Evolutionary conservation across 192 early-diverging fungal genomes (phyloP), one percentile per base, ranked within the genome.

Genomic region (Neocallimastix lanati): DNA sequence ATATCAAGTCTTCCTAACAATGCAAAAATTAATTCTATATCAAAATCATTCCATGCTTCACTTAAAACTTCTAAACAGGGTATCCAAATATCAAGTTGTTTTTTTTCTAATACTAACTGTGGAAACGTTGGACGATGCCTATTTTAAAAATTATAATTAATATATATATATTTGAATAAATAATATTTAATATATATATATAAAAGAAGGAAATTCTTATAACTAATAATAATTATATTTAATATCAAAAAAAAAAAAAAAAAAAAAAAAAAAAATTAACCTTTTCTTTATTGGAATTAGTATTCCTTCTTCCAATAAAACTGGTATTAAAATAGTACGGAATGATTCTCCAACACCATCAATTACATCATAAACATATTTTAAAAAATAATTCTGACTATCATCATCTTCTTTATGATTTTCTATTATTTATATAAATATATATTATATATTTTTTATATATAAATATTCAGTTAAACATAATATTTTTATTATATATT

Each of bases 221-320:
- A n/a, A n/a, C n/a, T n/a, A n/a, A n/a, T n/a, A n/a, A n/a, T n/a
- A n/a, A n/a, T n/a, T n/a, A n/a, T n/a, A n/a, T n/a, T n/a, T n/a
- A n/a, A n/a, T n/a, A n/a, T 88, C 90, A 28, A 84, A 81, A 16
- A 82, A 33, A 9, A 82, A 79, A 28, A 88, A 78, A 67, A 80
- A 67, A 13, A 86, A 82, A 25, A 92, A 78, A 11, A 50, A 77
- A 76, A 85, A 83, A 28, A 87, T 79, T 1, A 87, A 84, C 82
- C 85, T 86, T 84, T 90, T 90, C 27, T 87, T 85, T 28, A 81
- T 83, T 40, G 91, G 90, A 1, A 91, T 85, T 79, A 92, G 79
- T 33, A 87, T 83, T 67, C 91, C 90, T 2, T 84, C 77, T 78
- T 88, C 87, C 2, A 92, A 77, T 76, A 91, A 80, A 2, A 89